These are phyloP conservation scores for Echeveria elegans DNA, from an alignment of 164 flowering plant species.

Conservation along the genomic window DNA sequence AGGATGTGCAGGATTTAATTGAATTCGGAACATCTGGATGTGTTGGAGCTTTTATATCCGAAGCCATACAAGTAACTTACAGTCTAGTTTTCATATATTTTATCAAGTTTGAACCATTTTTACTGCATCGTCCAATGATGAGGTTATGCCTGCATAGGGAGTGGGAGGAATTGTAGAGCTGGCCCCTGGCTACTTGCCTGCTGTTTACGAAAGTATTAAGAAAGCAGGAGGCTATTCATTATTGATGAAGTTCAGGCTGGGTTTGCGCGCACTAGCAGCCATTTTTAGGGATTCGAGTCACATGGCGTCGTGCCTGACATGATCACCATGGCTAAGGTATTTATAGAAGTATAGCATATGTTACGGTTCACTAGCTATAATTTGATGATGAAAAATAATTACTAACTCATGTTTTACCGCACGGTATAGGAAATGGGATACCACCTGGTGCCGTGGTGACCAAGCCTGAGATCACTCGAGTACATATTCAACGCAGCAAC, in stretches of 20 bases:
- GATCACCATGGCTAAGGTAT: constrained; percentile 95
- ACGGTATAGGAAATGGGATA: constrained; percentile 95
- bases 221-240: constrained; percentile 87
- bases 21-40: constrained; percentile 76
- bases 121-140: neutral
- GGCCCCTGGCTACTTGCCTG: constrained; percentile 86
- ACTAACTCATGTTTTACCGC: neutral
- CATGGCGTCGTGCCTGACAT: constrained; percentile 96
- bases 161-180: constrained; percentile 82
- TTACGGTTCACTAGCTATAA: neutral
- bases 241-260: constrained; percentile 95
- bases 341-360: neutral
- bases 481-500: constrained; percentile 58
- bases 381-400: neutral
- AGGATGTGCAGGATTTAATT: constrained; percentile 71
- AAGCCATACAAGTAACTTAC: constrained; percentile 78
- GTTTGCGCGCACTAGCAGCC: constrained; percentile 81
- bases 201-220: constrained; percentile 46
- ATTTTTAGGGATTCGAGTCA: constrained; percentile 87
- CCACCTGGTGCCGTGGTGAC: constrained; percentile 97
- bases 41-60: constrained; percentile 74
- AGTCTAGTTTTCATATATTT: neutral
- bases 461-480: constrained; percentile 86
- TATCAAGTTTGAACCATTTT: neutral
- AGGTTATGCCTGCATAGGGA: constrained; percentile 50